Conservation (phyloP, 2,329 filamentous ascomycete genomes). For the Sporothrix sp. region DNA sequence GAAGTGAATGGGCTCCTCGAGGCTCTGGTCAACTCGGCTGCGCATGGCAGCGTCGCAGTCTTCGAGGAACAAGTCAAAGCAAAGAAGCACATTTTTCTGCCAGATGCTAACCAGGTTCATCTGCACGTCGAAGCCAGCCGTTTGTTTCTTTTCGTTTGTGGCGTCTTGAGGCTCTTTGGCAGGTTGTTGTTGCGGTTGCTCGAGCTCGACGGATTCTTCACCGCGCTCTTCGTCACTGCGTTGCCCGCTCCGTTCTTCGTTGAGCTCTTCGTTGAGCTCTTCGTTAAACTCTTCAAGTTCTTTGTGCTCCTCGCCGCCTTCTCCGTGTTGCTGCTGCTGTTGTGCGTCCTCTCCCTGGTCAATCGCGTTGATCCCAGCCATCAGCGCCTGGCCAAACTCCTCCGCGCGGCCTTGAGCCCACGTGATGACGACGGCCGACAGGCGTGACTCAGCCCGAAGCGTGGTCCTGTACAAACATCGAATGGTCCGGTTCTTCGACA, state of each 20-base stretch:
- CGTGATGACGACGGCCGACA: not conserved
- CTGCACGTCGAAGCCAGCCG: not conserved
- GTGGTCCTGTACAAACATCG: not conserved
- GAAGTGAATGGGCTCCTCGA: not conserved
- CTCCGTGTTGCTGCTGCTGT: not conserved
- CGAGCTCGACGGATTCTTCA: not conserved
- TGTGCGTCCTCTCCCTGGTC: not conserved
- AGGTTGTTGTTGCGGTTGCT: not conserved
- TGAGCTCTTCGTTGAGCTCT: not conserved
- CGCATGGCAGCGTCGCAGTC: not conserved
- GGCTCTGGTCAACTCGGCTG: slow-evolving; percentile 2
- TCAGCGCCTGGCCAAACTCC: not conserved
- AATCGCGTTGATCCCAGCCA: not conserved
- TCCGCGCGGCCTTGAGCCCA: not conserved
- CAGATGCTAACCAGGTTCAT: not conserved
- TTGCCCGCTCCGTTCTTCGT: not conserved
- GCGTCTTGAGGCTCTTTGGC: not conserved
- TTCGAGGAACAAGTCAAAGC: not conserved
- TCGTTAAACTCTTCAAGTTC: not conserved
- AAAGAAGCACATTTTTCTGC: not conserved
- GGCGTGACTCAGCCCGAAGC: not conserved
- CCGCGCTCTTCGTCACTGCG: not conserved
- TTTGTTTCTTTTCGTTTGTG: not conserved
- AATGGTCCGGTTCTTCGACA: not conserved
- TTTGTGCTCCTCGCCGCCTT: not conserved